Conservation (phyloP, 805 yeast species). For the Hanseniaspora occidentalis region DNA sequence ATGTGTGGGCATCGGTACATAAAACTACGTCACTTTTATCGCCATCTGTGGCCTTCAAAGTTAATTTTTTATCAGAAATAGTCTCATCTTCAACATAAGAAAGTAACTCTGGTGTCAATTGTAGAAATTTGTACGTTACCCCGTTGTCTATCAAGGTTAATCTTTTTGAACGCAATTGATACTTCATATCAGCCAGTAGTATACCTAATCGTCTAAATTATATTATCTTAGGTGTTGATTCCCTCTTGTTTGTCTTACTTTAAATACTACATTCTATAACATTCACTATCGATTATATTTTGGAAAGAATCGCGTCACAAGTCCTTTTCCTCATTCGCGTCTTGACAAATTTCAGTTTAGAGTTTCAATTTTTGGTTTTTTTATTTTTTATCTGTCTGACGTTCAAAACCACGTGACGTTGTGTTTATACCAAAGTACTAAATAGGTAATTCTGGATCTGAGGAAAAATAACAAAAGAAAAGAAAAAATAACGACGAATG, state of each 20-base stretch:
- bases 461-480: too few species aligned
- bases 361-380: too few species aligned
- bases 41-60: slow-evolving; percentile 21
- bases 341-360: too few species aligned
- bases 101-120: slow-evolving; percentile 38
- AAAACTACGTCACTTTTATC: slow-evolving; percentile 37
- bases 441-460: too few species aligned
- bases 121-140: slow-evolving; percentile 35
- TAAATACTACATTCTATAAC: too few species aligned
- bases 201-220: neutral
- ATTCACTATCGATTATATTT: too few species aligned
- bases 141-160: slow-evolving; percentile 10
- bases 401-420: too few species aligned
- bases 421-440: too few species aligned
- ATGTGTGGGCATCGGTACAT: slow-evolving; percentile 48
- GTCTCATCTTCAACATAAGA: slow-evolving; percentile 20
- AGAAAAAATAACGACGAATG: too few species aligned
- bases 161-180: neutral
- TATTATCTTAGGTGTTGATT: neutral
- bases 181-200: neutral
- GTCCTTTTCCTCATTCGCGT: too few species aligned
- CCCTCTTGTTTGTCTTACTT: neutral
- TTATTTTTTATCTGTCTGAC: too few species aligned
- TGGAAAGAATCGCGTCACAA: too few species aligned
- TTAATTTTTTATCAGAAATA: slow-evolving; percentile 15